These are phyloP conservation scores for Paraglomus occultum DNA, from an alignment of 192 early-diverging fungal species.

Conservation along the genomic window DNA sequence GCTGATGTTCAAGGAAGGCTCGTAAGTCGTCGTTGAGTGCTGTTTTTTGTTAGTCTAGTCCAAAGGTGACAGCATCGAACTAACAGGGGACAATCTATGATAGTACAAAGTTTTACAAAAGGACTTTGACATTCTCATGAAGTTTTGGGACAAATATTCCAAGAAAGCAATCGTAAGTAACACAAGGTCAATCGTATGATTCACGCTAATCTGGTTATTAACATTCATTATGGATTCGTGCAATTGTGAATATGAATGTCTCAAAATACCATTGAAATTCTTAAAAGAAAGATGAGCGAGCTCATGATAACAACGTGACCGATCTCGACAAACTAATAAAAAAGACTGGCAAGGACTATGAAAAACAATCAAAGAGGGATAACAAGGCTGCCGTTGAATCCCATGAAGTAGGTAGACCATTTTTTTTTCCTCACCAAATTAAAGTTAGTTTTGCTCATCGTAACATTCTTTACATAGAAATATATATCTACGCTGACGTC, in stretches of 20 bases:
- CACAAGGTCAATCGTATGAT: no score
- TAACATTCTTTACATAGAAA: slow-evolving; percentile 28
- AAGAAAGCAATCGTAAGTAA: slow-evolving; percentile 37
- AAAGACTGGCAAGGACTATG: slow-evolving; percentile 41
- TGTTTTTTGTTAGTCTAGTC: no score
- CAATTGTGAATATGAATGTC: not conserved
- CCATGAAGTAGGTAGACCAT: slow-evolving; percentile 33
- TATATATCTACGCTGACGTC: slow-evolving; percentile 38
- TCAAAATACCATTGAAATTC: not conserved
- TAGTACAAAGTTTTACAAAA: slow-evolving; percentile 43
- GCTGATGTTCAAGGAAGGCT: slow-evolving; percentile 41
- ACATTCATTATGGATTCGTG: not conserved
- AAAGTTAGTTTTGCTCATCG: not conserved
- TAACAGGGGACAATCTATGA: not conserved
- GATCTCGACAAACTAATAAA: slow-evolving; percentile 42
- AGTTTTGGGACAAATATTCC: slow-evolving; percentile 43
- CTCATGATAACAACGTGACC: slow-evolving; percentile 36
- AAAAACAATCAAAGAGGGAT: slow-evolving; percentile 43
- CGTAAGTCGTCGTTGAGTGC: slow-evolving; percentile 23
- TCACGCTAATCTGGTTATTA: not conserved
- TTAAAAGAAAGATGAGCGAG: slow-evolving; percentile 44
- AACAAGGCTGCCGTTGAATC: slow-evolving; percentile 37
- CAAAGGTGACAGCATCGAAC: no score
- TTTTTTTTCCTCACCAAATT: no score
- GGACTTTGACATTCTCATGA: slow-evolving; percentile 40